Percentiles rank a stretch among this genome's conserved stretches.
phyloP scores from a whole-genome alignment of 352 stramenopile genomes.

The Pythium diclinum region DNA sequence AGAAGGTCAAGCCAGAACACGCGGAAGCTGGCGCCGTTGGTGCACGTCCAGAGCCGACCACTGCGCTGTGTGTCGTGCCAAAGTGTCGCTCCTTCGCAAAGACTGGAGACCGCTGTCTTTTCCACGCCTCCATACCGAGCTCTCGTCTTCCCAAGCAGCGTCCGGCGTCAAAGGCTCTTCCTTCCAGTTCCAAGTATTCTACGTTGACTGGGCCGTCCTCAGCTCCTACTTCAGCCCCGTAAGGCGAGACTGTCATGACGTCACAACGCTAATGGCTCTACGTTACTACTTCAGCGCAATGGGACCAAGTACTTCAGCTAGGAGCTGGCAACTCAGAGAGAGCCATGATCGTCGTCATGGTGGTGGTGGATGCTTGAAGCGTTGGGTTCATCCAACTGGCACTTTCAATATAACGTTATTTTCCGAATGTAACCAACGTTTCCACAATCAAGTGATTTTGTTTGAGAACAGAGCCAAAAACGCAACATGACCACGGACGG shows the following conservation, averaged over 20 bases:
- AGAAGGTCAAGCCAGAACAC: background rate
- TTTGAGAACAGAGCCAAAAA: background rate
- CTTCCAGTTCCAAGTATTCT: background rate
- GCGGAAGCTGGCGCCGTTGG: background rate
- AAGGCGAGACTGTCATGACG: background rate
- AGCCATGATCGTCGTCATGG: background rate
- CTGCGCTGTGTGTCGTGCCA: slow-evolving; percentile 42
- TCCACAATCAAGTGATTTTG: background rate
- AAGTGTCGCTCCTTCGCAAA: slow-evolving; percentile 63
- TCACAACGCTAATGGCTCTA: background rate
- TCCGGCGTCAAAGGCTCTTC: background rate
- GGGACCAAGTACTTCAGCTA: background rate
- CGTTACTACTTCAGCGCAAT: background rate
- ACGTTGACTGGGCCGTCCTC: background rate
- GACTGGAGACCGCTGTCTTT: slow-evolving; percentile 54
- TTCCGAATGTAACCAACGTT: slow-evolving; percentile 15
- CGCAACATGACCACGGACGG: slow-evolving; percentile 6
- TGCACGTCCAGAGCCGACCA: slow-evolving; percentile 34
- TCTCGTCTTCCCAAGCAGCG: background rate
- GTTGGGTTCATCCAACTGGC: slow-evolving; percentile 4
- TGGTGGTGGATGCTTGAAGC: background rate
- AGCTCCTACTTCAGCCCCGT: background rate
- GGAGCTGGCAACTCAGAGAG: too few species aligned
- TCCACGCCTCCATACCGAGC: slow-evolving; percentile 37
- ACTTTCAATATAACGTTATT: slow-evolving; percentile 30